phyloP scores from a whole-genome alignment of 768 basidiomycete genomes.

The Psilocybe cyanescens region DNA sequence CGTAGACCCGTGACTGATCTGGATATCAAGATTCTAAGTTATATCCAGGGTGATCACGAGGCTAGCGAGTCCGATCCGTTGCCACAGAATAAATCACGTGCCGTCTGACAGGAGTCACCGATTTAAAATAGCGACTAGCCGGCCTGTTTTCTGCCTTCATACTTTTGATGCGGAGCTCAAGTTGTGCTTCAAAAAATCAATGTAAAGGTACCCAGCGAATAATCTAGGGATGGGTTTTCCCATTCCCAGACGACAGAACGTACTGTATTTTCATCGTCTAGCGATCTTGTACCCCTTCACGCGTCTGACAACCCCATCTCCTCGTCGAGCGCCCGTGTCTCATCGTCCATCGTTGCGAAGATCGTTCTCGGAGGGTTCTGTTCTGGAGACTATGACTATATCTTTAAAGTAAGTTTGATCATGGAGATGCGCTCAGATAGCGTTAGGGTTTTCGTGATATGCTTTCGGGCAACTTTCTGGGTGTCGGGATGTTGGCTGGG shows the following conservation, averaged over 20 bases:
- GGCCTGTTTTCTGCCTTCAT: conserved; percentile 16
- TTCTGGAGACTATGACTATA: conserved; percentile 4
- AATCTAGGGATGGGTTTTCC: conserved; percentile 19
- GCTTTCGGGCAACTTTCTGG: not conserved
- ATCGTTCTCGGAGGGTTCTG: not conserved
- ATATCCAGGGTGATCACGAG: no score
- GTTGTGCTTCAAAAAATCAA: conserved; percentile 23
- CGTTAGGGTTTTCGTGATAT: not conserved
- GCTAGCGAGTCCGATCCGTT: no score
- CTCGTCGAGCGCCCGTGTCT: not conserved
- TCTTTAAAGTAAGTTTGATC: conserved; percentile 2
- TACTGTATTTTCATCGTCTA: not conserved
- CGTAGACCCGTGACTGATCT: no score
- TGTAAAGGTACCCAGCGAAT: conserved; percentile 12
- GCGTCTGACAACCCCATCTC: not conserved
- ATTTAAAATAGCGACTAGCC: not conserved
- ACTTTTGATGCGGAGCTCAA: conserved; percentile 29
- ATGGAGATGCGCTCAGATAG: not conserved
- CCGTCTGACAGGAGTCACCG: not conserved
- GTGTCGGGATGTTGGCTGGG: not conserved
- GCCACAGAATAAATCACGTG: not conserved
- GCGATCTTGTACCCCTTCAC: not conserved
- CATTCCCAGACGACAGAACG: conserved; percentile 12
- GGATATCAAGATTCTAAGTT: no score
- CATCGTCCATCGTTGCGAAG: not conserved